phyloP scores from a whole-genome alignment of 371 early-diverging fungal genomes.

The Mucor mucedo region DNA sequence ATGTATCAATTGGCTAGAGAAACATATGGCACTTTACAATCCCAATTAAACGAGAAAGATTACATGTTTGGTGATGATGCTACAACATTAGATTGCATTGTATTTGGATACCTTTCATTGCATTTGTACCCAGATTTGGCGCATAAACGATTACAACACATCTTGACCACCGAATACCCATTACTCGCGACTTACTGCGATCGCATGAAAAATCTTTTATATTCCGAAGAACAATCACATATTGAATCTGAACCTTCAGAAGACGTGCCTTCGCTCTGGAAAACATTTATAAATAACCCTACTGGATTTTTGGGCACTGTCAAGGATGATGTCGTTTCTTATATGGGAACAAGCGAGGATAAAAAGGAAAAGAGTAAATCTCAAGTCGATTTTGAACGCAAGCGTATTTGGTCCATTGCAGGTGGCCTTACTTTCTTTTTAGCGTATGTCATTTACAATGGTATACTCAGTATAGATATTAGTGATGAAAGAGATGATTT shows the following conservation, averaged over 20 bases:
- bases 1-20: conserved; percentile 62
- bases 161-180: conserved; percentile 63
- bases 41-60: conserved; percentile 61
- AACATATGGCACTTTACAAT: conserved; percentile 60
- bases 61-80: conserved; percentile 73
- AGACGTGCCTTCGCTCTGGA: conserved; percentile 62
- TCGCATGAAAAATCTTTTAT: conserved; percentile 43
- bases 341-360: conserved; percentile 33
- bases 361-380: conserved; percentile 54
- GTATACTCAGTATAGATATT: conserved; percentile 57
- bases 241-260: conserved; percentile 34
- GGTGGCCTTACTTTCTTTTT: conserved; percentile 61
- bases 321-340: conserved; percentile 42
- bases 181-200: conserved; percentile 63
- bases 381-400: conserved; percentile 65
- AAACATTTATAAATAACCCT: conserved; percentile 51
- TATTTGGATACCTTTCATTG: conserved; percentile 71
- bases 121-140: conserved; percentile 70
- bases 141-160: conserved; percentile 63
- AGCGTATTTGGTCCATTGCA: conserved; percentile 63
- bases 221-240: conserved; percentile 20
- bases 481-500: conserved; percentile 35
- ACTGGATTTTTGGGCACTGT: conserved; percentile 50
- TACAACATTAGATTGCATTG: conserved; percentile 69
- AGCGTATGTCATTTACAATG: conserved; percentile 61